Evolutionary conservation across 2,329 filamentous ascomycete species (phyloP).

Genomic region (Emergomyces africanus): DNA sequence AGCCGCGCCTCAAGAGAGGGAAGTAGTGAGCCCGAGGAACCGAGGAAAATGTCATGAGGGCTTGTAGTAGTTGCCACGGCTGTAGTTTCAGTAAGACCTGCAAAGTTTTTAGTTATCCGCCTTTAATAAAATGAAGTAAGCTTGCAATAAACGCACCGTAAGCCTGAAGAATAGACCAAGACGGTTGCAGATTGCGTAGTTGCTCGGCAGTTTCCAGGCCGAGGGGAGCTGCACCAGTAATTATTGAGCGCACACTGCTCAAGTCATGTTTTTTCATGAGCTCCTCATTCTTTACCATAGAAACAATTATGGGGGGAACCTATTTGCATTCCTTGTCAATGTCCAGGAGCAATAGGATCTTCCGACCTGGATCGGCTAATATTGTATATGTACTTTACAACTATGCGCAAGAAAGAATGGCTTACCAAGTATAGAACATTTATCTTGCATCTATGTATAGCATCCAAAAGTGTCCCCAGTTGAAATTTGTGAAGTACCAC

Average conservation of each 20-base stretch:
- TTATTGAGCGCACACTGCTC: conserved; percentile 48
- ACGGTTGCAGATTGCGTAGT: conserved; percentile 44
- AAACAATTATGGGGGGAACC: conserved; percentile 57
- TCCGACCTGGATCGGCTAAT: background rate
- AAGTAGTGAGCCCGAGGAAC: conserved; percentile 54
- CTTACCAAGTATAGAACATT: conserved; percentile 49
- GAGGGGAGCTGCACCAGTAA: conserved; percentile 59
- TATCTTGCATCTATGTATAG: conserved; percentile 53
- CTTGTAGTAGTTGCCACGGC: conserved; percentile 47
- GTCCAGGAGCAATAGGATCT: background rate
- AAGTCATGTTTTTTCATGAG: conserved; percentile 52
- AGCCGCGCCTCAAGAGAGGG: conserved; percentile 50
- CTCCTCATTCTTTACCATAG: conserved; percentile 49
- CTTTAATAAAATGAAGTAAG: background rate
- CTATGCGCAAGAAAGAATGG: background rate
- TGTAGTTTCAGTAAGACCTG: conserved; percentile 53
- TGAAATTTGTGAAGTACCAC: conserved; percentile 63
- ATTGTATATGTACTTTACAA: background rate
- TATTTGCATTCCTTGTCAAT: conserved; percentile 1
- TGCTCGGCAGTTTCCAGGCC: conserved; percentile 55
- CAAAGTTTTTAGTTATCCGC: background rate
- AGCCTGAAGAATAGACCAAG: conserved; percentile 52
- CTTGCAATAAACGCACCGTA: conserved; percentile 35
- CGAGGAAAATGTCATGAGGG: conserved; percentile 48
- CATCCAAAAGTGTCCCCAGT: conserved; percentile 43